Evolutionary conservation across 208 protist species (phyloP), one percentile per base, ranked within the genome.

Genomic region (Crithidia expoeki): DNA sequence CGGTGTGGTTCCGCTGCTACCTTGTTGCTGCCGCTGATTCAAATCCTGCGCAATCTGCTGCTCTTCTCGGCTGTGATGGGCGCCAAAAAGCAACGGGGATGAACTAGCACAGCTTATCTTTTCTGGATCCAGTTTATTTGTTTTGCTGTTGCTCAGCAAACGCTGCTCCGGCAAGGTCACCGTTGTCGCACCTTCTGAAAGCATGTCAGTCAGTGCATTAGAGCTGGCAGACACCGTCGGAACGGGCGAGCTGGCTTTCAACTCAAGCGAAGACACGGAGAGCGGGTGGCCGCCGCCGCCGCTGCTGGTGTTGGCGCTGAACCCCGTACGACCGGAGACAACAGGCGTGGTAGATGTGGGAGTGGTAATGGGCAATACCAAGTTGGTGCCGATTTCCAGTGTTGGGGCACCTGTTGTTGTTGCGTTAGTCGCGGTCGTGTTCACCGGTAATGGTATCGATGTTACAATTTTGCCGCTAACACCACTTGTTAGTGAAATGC

Each of bases 171-270:
- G 53, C 33, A 59, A 16, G 2, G 16, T 7, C 9, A 56, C 38
- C 23, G 28, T 27, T 19, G 44, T 38, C 40, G 46, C 4, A 17
- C 2, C 21, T 17, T 10, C 1, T 1, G 27, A 32, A 0, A 32
- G 28, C 12, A n/a, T 17, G 21, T 66, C 60, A 0, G 32, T 42
- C 46, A 66, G 30, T 4, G 60, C 21, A 32, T 25, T 44, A 28
- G 46, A 32, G 46, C 60, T 66, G 36, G 21, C 16, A 11, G 60
- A 66, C 46, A 55, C 0, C 1, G 46, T 52, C 4, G 42, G 21
- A 12, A 49, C 9, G 11, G 60, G 32, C 21, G 60, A 40, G 60
- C 25, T 66, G 7, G 9, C 32, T 19, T 66, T 34, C 46, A 55
- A 19, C 0, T 4, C 34, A 11, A n/a, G 60, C 32, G 28, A 28